Base-by-base conservation (phyloP, 306 rosid species). In the Hylodesmum podocarpum region DNA sequence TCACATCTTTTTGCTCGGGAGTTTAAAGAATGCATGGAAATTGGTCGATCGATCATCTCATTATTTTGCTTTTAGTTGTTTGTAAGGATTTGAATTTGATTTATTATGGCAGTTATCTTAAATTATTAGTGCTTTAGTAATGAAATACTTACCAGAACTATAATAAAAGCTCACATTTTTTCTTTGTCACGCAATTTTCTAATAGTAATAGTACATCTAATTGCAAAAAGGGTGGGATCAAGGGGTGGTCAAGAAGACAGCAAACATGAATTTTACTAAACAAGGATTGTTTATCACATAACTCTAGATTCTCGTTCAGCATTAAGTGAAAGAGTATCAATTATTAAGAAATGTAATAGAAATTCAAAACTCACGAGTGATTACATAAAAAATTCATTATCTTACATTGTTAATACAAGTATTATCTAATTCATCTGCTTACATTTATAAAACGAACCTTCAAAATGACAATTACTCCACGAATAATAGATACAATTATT, bases 361-460 rank as follows among this genome's bases (percentile, higher is more conserved):
- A 18, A 57, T 47, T 66, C 13, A 62, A 51, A 80, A 71, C 44
- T 59, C 37, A 63, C 0, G 40, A 47, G 15, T 73, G 69, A 31
- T 11, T 37, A 37, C 19, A 37, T 37, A 36, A 82, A 82, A 46
- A 57, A 41, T 19, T 24, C 27, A 31, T 59, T 33, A 19, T 28
- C n/a, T 63, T 49, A 1, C 61, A 75, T 22, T 31, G 34, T 50
- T 27, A 44, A 81, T 13, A 63, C 82, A 69, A 69, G 13, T 18
- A 39, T 24, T 0, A 71, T 44, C 33, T 49, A 22, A 54, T 25
- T 54, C 3, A 22, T 53, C 61, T 9, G 50, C 71, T 44, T 77
- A 80, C 77, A 80, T 76, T 24, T 65, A 19, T 4, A 11, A 39
- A 81, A 24, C 65, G 31, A 36, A 50, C 63, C 57, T 49, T 29